phyloP scores from a whole-genome alignment of 2,329 filamentous ascomycete species.

The Emergomyces orientalis region DNA sequence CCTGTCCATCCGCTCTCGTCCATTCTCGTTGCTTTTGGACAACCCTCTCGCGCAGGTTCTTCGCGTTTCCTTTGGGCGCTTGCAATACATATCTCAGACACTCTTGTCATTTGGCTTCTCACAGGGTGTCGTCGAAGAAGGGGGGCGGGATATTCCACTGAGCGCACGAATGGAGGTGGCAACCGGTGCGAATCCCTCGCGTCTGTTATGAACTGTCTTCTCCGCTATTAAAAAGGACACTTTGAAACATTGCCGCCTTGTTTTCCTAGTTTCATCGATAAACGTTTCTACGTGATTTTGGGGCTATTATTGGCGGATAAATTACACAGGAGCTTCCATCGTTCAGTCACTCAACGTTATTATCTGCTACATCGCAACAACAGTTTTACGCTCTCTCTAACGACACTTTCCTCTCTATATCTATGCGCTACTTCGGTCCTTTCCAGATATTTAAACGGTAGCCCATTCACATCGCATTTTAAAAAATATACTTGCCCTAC shows the following conservation, averaged over 20 bases:
- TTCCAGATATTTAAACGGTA: constrained; percentile 4
- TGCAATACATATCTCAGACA: background rate
- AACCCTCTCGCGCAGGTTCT: background rate
- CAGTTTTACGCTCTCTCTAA: background rate
- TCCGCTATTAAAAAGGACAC: background rate
- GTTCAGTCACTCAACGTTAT: background rate
- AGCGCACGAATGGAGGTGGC: constrained; percentile 13
- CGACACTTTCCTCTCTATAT: background rate
- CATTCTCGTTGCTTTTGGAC: background rate
- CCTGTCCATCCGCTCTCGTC: background rate
- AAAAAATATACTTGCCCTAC: background rate
- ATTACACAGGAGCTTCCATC: background rate
- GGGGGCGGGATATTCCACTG: background rate
- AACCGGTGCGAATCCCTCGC: constrained; percentile 14
- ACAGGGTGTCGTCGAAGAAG: background rate
- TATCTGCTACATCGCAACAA: background rate
- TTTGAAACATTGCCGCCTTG: background rate
- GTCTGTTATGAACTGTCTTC: constrained; percentile 5
- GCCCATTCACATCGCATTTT: background rate
- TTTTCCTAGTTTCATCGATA: background rate
- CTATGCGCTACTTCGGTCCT: constrained; percentile 1
- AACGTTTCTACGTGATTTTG: background rate
- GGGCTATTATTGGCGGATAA: constrained; percentile 1
- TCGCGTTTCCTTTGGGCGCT: background rate
- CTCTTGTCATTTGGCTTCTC: background rate